phyloP scores from a whole-genome alignment of 192 early-diverging fungal species.

The Coemansia sp. region DNA sequence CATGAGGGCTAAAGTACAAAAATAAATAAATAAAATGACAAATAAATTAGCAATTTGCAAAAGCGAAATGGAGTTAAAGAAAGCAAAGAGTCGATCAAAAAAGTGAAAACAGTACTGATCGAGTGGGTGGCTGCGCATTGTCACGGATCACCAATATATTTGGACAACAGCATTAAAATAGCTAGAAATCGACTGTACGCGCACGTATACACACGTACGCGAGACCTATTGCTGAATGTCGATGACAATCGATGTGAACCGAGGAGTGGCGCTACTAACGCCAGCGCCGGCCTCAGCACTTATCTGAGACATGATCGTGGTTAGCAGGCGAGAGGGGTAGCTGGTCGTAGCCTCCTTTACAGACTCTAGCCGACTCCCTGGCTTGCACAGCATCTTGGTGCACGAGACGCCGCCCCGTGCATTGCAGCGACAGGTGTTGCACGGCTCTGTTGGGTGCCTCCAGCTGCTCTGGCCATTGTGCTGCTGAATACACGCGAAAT shows the following conservation, averaged over 20 bases:
- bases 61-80: neutral
- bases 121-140: conserved; percentile 39
- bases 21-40: neutral
- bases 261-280: conserved; percentile 1
- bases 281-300: neutral
- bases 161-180: too few species aligned
- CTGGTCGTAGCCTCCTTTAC: neutral
- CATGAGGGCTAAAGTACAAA: neutral
- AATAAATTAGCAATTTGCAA: neutral
- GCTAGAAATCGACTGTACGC: neutral
- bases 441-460: conserved; percentile 29
- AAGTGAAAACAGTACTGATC: conserved; percentile 1
- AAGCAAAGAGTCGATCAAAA: conserved; percentile 2
- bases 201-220: neutral
- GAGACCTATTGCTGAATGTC: conserved; percentile 16
- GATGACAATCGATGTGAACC: conserved; percentile 29
- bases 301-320: conserved; percentile 28
- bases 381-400: conserved; percentile 45
- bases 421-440: conserved; percentile 48
- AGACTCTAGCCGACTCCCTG: neutral
- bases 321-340: conserved; percentile 13
- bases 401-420: conserved; percentile 30
- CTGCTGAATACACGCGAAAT: conserved; percentile 33
- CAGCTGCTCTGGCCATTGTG: conserved; percentile 34
- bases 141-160: neutral